These are phyloP conservation scores for Durio zibethinus DNA, from an alignment of 345 rosid genomes.

Conservation along the genomic window DNA sequence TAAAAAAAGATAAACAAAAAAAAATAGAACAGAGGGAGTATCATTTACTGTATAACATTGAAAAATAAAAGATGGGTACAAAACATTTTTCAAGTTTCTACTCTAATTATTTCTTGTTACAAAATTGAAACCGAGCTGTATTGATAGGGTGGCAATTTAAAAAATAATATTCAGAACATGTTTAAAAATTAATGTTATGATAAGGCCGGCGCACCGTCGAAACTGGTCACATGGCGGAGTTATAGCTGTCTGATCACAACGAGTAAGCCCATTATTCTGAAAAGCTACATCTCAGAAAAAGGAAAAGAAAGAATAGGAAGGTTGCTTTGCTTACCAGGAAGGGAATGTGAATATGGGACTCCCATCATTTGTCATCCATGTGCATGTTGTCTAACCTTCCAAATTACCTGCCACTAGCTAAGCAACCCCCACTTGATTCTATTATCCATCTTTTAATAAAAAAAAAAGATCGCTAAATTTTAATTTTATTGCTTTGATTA, in stretches of 20 bases:
- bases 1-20: too few relatives aligned
- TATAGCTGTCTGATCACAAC: background rate
- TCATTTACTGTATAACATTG: background rate
- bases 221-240: slow-evolving; percentile 8
- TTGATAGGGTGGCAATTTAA: background rate
- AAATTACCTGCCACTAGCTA: slow-evolving; percentile 17
- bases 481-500: background rate
- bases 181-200: background rate
- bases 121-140: background rate
- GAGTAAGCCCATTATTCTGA: background rate
- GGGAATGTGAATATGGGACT: slow-evolving; percentile 24
- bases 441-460: too few relatives aligned
- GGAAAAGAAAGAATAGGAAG: background rate
- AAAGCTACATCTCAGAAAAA: slow-evolving; percentile 12
- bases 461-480: too few relatives aligned
- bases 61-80: background rate
- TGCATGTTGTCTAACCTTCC: slow-evolving; percentile 22
- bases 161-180: background rate
- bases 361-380: slow-evolving; percentile 28
- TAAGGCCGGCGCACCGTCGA: too few relatives aligned
- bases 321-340: slow-evolving; percentile 24
- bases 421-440: slow-evolving; percentile 14
- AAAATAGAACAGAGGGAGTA: too few relatives aligned
- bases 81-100: background rate
- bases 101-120: background rate